Evolutionary conservation across 75 land plant species (phyloP).

Genomic region (Pinus tabuliformis): DNA sequence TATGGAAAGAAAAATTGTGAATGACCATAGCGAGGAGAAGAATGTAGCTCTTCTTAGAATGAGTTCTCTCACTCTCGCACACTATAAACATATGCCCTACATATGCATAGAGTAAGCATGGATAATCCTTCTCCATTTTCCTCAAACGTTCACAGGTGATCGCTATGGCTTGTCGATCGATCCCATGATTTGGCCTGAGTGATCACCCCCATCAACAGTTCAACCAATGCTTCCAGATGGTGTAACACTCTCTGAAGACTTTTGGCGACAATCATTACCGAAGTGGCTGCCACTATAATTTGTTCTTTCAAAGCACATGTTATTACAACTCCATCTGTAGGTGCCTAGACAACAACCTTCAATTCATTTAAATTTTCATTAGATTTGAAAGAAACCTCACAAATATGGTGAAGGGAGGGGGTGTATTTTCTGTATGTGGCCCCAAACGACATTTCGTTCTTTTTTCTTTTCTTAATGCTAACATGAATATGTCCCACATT

Average conservation of each 20-base stretch:
- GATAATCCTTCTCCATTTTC: slow-evolving; percentile 72
- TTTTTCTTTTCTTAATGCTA: no score
- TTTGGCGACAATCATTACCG: slow-evolving; percentile 47
- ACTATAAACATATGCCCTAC: slow-evolving; percentile 63
- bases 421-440: no score
- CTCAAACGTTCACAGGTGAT: slow-evolving; percentile 84
- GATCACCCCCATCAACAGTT: slow-evolving; percentile 55
- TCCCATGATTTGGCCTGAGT: slow-evolving; percentile 67
- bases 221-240: slow-evolving; percentile 46
- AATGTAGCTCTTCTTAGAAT: slow-evolving; percentile 59
- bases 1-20: slow-evolving; percentile 35
- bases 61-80: slow-evolving; percentile 90
- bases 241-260: slow-evolving; percentile 15
- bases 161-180: slow-evolving; percentile 67
- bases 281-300: slow-evolving; percentile 60
- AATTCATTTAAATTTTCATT: no score
- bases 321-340: slow-evolving; percentile 27
- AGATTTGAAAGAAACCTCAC: no score
- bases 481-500: no score
- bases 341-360: slow-evolving; percentile 37
- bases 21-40: slow-evolving; percentile 57
- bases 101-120: slow-evolving; percentile 64
- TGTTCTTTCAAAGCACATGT: slow-evolving; percentile 66
- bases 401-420: no score
- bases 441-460: no score